These are phyloP conservation scores for Puya raimondii DNA, from an alignment of 176 grass and related monocot species.

Conservation along the genomic window DNA sequence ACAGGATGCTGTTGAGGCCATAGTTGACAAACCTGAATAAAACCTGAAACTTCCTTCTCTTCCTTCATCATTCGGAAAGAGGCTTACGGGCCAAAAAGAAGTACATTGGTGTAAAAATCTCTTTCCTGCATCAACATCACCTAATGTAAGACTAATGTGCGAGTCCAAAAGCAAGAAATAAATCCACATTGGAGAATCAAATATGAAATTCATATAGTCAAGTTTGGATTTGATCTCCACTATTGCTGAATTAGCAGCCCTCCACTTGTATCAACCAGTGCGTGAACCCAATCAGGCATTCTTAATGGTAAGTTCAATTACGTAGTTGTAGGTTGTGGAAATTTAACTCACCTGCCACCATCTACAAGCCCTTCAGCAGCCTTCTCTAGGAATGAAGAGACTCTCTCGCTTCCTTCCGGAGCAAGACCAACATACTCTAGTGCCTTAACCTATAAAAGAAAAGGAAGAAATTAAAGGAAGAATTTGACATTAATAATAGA, in stretches of 20 bases:
- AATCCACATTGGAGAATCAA: background rate
- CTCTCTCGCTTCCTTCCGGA: constrained; percentile 70
- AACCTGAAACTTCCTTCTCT: background rate
- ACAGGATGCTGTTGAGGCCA: no score
- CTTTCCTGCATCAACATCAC: constrained; percentile 49
- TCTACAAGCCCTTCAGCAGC: constrained; percentile 80
- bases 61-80: constrained; percentile 12
- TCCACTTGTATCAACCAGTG: no score
- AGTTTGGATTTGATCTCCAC: no score
- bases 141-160: background rate
- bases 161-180: background rate
- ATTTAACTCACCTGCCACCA: constrained; percentile 70
- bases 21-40: no score
- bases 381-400: constrained; percentile 79
- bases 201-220: background rate
- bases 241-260: constrained; percentile 1
- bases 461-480: background rate
- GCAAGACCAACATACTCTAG: constrained; percentile 71
- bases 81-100: constrained; percentile 83
- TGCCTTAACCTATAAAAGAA: constrained; percentile 60
- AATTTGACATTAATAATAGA: background rate
- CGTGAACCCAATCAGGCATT: background rate
- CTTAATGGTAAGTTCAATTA: no score
- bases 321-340: background rate
- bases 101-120: constrained; percentile 91